A percentile compares a stretch with the other conserved stretches of the same genome.
Evolutionary conservation across 208 protist genomes (phyloP).

Genomic region (Leishmania martiniquensis): DNA sequence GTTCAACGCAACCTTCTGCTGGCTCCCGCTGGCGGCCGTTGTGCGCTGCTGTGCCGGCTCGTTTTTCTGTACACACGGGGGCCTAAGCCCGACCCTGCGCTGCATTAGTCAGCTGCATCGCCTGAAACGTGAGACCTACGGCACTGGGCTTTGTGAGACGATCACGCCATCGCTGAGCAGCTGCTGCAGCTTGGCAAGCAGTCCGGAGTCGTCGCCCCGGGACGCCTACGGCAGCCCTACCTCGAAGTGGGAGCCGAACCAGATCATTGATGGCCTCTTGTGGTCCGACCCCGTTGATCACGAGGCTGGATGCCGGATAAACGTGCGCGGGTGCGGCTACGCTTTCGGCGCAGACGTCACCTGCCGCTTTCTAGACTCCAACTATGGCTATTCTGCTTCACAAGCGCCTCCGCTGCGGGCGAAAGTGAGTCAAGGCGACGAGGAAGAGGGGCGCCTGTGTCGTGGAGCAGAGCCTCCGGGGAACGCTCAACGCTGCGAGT

Average conservation of each 20-base stretch:
- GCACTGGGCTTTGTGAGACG: conserved; percentile 30
- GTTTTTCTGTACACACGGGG: conserved; percentile 89
- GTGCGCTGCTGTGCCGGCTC: conserved; percentile 67
- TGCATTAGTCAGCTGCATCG: conserved; percentile 47
- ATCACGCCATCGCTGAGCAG: conserved; percentile 14
- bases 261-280: conserved; percentile 99
- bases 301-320: conserved; percentile 53
- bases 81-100: conserved; percentile 68
- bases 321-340: conserved; percentile 72
- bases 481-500: conserved; percentile 6
- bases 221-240: conserved; percentile 12
- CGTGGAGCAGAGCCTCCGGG: not conserved
- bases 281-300: conserved; percentile 99
- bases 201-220: conserved; percentile 19
- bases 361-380: conserved; percentile 64
- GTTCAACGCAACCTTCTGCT: conserved; percentile 86
- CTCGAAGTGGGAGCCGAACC: conserved; percentile 11
- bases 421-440: not conserved
- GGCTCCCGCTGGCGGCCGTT: conserved; percentile 83
- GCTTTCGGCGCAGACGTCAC: conserved; percentile 80
- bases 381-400: conserved; percentile 50
- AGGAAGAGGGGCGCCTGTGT: not conserved
- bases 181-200: conserved; percentile 24
- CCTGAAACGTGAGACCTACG: conserved; percentile 71
- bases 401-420: conserved; percentile 22